Evolutionary conservation across 306 rosid species (phyloP), one percentile per base, ranked within the genome.

Genomic region (Ceratonia siliqua): DNA sequence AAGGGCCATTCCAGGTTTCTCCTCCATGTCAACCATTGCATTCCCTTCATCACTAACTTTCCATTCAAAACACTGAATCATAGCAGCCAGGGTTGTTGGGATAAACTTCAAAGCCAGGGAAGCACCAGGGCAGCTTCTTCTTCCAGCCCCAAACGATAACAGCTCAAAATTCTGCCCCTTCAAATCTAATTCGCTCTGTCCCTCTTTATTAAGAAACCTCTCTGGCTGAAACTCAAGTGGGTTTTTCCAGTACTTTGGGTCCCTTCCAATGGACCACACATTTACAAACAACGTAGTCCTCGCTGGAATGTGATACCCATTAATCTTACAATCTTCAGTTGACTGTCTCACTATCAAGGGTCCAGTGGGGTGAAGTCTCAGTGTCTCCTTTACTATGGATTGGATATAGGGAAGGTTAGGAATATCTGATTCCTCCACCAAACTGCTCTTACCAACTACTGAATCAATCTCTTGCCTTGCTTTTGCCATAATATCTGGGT

Each of bases 41-140:
- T 68, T 50, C 2, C 41, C 85, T 25, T 67, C 84, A n/a, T 25
- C 84, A n/a, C 20, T 8, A 56, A 84, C 79, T 64, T 82, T 83
- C 87, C 85, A 86, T 2, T 87, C 79, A 61, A 90, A 90, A 70
- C 86, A 87, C 20, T 87, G 96, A 82, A 87, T 57, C 81, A 90
- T n/a, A n/a, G n/a, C n/a, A n/a, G n/a, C n/a, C n/a, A n/a, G n/a
- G n/a, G n/a, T n/a, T n/a, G n/a, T n/a, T n/a, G n/a, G n/a, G n/a
- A n/a, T n/a, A n/a, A n/a, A n/a, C n/a, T n/a, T n/a, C n/a, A n/a
- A n/a, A n/a, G n/a, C n/a, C n/a, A n/a, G n/a, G n/a, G n/a, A n/a
- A n/a, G n/a, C n/a, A n/a, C n/a, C n/a, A n/a, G n/a, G n/a, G n/a
- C n/a, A n/a, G n/a, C n/a, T n/a, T n/a, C n/a, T n/a, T n/a, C n/a